Evolutionary conservation across 176 grass and related monocot genomes (phyloP), one percentile per base, ranked within the genome.

Genomic region (Triticum dicoccoides): DNA sequence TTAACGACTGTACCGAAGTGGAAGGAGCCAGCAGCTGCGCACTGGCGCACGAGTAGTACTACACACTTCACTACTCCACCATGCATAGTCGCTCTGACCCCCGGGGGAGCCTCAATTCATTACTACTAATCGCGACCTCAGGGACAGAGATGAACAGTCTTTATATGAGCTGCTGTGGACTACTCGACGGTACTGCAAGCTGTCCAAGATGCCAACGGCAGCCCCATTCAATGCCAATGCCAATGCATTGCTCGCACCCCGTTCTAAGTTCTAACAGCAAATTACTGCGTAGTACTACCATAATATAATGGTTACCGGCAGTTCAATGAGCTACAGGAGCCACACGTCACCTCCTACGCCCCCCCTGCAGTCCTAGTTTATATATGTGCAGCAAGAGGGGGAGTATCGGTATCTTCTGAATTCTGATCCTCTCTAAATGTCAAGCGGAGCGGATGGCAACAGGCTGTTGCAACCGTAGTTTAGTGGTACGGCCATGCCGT

Each of bases 391-490:
- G 66, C 33, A 18, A 6, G 41, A 42, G 42, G 18, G 1, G 52
- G 5, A 58, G 54, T 58, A 58, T 58, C 17, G 0, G 56, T 59
- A 59, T 54, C 51, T 54, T 52, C 49, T 54, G 15, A 47, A 47
- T 18, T 58, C 54, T 9, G 56, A 59, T 8, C 56, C 68, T 34
- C 72, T 59, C 51, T 41, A 11, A 11, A 78, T 65, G 61, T n/a
- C 54, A 58, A 74, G 37, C 65, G 14, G n/a, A 30, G 37, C 14
- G 74, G 75, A 90, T 73, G 20, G 84, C 44, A 61, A 84, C 85
- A 87, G 89, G 27, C 84, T 90, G 84, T 80, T 63, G 35, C 18
- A 2, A 7, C 41, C 42, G 17, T 83, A 87, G 35, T 83, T 79
- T 78, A 78, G 6, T 34, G 29, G n/a, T 39, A 17, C 54, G n/a